These are phyloP conservation scores for Sutorius australiensis DNA, from an alignment of 768 basidiomycete genomes.

Conservation along the genomic window DNA sequence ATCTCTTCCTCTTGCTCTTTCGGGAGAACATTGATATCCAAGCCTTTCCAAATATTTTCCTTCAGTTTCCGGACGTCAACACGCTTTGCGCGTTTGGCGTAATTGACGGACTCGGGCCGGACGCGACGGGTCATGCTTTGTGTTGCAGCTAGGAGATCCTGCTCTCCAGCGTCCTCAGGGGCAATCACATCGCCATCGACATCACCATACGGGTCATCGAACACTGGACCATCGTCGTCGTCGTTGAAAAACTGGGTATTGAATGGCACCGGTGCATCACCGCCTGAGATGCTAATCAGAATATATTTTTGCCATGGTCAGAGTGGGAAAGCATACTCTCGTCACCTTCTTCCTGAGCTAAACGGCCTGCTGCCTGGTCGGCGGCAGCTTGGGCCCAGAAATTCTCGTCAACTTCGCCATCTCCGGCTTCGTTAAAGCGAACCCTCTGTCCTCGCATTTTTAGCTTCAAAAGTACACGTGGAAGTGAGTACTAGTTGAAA, in stretches of 20 bases:
- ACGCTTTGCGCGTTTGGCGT: conserved; percentile 91
- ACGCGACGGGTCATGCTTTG: conserved; percentile 73
- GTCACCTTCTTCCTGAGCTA: conserved; percentile 52
- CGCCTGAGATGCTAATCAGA: conserved; percentile 26
- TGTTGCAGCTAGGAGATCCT: conserved; percentile 83
- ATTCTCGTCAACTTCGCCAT: conserved; percentile 91
- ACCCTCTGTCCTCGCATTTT: conserved; percentile 81
- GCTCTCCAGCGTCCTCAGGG: conserved; percentile 65
- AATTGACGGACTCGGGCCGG: conserved; percentile 85
- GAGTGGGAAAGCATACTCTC: conserved; percentile 46
- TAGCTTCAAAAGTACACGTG: conserved; percentile 46
- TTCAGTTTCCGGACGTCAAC: conserved; percentile 96
- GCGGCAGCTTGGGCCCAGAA: conserved; percentile 98
- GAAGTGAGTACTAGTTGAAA: conserved; percentile 1
- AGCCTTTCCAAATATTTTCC: conserved; percentile 94
- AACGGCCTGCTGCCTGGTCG: conserved; percentile 63
- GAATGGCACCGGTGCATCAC: conserved; percentile 68
- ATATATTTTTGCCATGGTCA: not conserved
- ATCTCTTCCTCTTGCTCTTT: conserved; percentile 45
- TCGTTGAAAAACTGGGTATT: conserved; percentile 98
- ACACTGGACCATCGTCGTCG: conserved; percentile 75
- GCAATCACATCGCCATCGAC: conserved; percentile 44
- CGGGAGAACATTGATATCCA: conserved; percentile 67
- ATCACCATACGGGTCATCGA: conserved; percentile 55
- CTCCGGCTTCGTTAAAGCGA: conserved; percentile 51